Evolutionary conservation across 2,329 filamentous ascomycete species (phyloP), one percentile per base, ranked within the genome.

Genomic region (Plenodomus tracheiphilus): DNA sequence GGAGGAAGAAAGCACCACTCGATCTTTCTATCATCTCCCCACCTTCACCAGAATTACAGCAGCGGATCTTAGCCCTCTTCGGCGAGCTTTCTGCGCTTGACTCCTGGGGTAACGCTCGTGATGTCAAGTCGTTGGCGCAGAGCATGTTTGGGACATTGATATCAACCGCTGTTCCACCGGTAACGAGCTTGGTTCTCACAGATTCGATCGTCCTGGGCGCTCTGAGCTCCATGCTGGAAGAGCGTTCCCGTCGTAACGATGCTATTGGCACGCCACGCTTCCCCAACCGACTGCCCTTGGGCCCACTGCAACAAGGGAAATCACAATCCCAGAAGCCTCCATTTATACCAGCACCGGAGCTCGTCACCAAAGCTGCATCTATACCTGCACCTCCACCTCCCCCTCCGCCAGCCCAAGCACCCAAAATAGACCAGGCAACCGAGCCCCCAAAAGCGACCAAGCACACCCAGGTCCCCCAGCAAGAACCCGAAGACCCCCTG

Each of bases 81-180:
- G 41, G 61, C 0, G 34, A 43, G 0, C 65, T 88, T 0, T 63
- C 76, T 0, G 36, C 46, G 0, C 71, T 81, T 2, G 63, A 76
- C 0, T 76, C 76, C 6, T 88, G 85, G 83, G 86, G 80, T 0
- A 88, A 82, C 52, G 85, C 80, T 0, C 77, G 85, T 3, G 86
- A 89, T 39, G 77, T 89, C 1, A 70, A 81, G 11, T 79, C 78
- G 0, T 37, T 88, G 0, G 75, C 73, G 0, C 82, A 79, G 47
- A 58, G 43, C 1, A 78, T 86, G 1, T 83, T 84, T 32, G 17
- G 37, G 16, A 22, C 40, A 13, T 42, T 68, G 1, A 58, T 75
- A 2, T 66, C 65, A 9, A 49, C 52, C 1, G 60, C 57, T 1
- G 39, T 46, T 10, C 51, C 39, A 4, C 53, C 67, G 0, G 49